Evolutionary conservation across 108 stramenopile species (phyloP).

Genomic region (Cyclostephanos invisitatus): DNA sequence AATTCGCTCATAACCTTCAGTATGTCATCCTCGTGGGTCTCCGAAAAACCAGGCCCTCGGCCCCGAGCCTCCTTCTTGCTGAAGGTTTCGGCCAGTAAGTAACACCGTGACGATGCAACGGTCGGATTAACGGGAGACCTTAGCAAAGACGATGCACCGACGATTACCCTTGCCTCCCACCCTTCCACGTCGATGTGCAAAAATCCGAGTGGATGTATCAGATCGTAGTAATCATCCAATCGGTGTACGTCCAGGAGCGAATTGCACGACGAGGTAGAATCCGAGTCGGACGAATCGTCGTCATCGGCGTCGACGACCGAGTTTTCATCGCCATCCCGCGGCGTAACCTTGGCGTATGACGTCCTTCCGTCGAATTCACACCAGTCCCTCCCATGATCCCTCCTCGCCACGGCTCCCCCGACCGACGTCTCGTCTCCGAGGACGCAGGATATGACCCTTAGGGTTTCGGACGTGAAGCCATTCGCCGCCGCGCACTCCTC

Average conservation of each 20-base stretch:
- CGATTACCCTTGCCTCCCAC: constrained; percentile 37
- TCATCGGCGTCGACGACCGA: constrained; percentile 7
- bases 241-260: constrained; percentile 9
- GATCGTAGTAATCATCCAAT: constrained; percentile 35
- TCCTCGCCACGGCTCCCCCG: constrained; percentile 12
- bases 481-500: constrained; percentile 24
- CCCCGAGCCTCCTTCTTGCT: constrained; percentile 9
- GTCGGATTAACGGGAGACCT: background rate
- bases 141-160: constrained; percentile 27
- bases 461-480: constrained; percentile 23
- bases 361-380: constrained; percentile 41
- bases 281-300: constrained; percentile 6
- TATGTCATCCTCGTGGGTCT: constrained; percentile 36
- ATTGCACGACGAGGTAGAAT: constrained; percentile 13
- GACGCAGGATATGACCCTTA: constrained; percentile 31
- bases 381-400: background rate
- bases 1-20: constrained; percentile 20
- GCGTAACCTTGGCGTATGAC: constrained; percentile 21
- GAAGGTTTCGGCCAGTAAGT: constrained; percentile 37
- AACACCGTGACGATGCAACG: constrained; percentile 7
- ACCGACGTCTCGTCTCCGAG: constrained; percentile 37
- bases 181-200: constrained; percentile 47
- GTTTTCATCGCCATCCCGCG: background rate
- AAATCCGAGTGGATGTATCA: constrained; percentile 37
- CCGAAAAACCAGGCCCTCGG: constrained; percentile 30